Evolutionary conservation across 441 rosid genomes (phyloP).

Genomic region (Pelargonium fulgidum): DNA sequence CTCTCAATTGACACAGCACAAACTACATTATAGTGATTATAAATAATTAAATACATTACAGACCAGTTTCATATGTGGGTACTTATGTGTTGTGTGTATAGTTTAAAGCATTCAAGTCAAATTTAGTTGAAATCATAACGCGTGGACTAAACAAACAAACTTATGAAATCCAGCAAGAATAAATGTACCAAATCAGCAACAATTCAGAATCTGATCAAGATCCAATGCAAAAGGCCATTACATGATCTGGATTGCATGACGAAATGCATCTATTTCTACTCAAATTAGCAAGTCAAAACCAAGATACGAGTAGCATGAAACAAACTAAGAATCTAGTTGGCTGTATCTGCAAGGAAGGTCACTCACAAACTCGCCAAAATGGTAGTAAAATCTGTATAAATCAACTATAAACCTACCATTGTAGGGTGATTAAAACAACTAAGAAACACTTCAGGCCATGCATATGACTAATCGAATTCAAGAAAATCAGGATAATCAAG

Average conservation of each 20-base stretch:
- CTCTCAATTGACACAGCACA: not conserved
- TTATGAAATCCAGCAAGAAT: no score
- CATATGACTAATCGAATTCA: not conserved
- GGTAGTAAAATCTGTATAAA: not conserved
- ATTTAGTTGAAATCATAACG: no score
- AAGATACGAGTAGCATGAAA: not conserved
- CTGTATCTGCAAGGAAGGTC: not conserved
- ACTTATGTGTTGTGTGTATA: no score
- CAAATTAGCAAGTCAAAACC: no score
- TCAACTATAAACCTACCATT: not conserved
- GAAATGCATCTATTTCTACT: no score
- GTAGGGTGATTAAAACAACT: not conserved
- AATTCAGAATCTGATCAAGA: no score
- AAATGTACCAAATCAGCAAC: no score
- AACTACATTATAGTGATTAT: not conserved
- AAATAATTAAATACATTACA: not conserved
- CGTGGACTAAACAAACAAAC: no score
- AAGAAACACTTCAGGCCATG: not conserved
- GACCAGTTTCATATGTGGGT: not conserved
- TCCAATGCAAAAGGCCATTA: no score
- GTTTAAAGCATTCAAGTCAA: no score
- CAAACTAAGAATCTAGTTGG: not conserved
- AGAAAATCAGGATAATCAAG: not conserved
- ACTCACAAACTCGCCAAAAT: not conserved
- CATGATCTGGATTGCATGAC: no score